Conservation (phyloP, 139 green algal genomes). For the Picochlorum sp. region DNA sequence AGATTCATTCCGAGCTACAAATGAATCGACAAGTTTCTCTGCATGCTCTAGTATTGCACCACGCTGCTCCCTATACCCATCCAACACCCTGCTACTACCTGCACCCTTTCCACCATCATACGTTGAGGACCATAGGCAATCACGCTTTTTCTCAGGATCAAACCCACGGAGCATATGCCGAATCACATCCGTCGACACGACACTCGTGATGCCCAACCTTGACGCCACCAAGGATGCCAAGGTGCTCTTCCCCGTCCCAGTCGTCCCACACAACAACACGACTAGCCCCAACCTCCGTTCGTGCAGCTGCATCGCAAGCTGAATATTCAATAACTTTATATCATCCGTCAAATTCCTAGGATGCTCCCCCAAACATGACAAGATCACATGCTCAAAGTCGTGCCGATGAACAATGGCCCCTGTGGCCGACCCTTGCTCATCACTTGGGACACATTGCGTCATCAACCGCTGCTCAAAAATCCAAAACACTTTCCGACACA, state of each 20-base stretch:
- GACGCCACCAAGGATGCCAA: conserved; percentile 80
- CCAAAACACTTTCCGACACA: conserved; percentile 19
- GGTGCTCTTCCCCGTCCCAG: conserved; percentile 88
- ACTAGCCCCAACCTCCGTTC: conserved; percentile 13
- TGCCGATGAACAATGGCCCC: conserved; percentile 15
- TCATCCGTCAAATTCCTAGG: not conserved
- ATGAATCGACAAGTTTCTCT: conserved; percentile 50
- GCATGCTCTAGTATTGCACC: conserved; percentile 9
- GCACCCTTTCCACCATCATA: conserved; percentile 60
- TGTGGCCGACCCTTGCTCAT: not conserved
- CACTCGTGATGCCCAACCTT: conserved; percentile 76
- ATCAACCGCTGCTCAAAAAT: conserved; percentile 25
- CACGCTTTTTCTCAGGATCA: conserved; percentile 44
- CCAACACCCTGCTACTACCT: conserved; percentile 15
- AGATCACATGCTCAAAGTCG: conserved; percentile 28
- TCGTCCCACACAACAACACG: conserved; percentile 32
- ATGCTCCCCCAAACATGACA: conserved; percentile 20
- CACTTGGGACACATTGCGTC: not conserved
- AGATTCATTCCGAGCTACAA: conserved; percentile 42
- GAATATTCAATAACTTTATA: not conserved
- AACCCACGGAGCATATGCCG: conserved; percentile 69
- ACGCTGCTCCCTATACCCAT: conserved; percentile 47
- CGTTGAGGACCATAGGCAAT: conserved; percentile 81
- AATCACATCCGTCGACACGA: conserved; percentile 86
- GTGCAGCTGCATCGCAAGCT: not conserved